Percentiles rank a stretch among this genome's conserved stretches.
Evolutionary conservation across 352 stramenopile genomes (phyloP).

Genomic region (Peronospora farinosa): DNA sequence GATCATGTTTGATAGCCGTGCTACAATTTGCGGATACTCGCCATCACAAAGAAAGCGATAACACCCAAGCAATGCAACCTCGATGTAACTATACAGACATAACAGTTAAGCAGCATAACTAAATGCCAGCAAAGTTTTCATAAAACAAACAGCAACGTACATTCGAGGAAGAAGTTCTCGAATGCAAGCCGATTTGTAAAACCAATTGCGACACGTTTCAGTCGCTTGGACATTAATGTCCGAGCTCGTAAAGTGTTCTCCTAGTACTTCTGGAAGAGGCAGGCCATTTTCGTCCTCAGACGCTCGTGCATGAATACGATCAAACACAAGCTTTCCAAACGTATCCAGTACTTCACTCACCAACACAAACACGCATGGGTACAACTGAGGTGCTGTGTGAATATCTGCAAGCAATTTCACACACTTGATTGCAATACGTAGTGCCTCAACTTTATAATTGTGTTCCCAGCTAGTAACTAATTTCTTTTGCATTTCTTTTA

Average conservation of each 20-base stretch:
- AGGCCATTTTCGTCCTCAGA: slow-evolving; percentile 54
- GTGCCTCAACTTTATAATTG: slow-evolving; percentile 82
- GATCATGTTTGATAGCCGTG: slow-evolving; percentile 81
- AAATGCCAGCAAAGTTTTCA: not conserved
- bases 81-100: slow-evolving; percentile 55
- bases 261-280: slow-evolving; percentile 43
- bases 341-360: slow-evolving; percentile 83
- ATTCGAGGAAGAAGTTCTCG: slow-evolving; percentile 88
- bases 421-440: slow-evolving; percentile 89
- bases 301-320: slow-evolving; percentile 65
- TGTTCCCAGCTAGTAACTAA: slow-evolving; percentile 68
- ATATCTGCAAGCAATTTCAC: slow-evolving; percentile 85
- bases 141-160: slow-evolving; percentile 27
- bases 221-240: slow-evolving; percentile 85
- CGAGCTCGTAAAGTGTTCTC: slow-evolving; percentile 61
- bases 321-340: slow-evolving; percentile 85
- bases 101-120: not conserved
- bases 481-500: slow-evolving; percentile 72
- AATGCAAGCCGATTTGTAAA: slow-evolving; percentile 92
- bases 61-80: slow-evolving; percentile 82
- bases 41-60: slow-evolving; percentile 87
- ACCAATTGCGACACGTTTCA: slow-evolving; percentile 91
- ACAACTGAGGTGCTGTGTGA: slow-evolving; percentile 68
- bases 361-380: slow-evolving; percentile 86
- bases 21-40: slow-evolving; percentile 84